Conservation (phyloP, 2,329 filamentous ascomycete genomes). For the Scytalidium lignicola region DNA sequence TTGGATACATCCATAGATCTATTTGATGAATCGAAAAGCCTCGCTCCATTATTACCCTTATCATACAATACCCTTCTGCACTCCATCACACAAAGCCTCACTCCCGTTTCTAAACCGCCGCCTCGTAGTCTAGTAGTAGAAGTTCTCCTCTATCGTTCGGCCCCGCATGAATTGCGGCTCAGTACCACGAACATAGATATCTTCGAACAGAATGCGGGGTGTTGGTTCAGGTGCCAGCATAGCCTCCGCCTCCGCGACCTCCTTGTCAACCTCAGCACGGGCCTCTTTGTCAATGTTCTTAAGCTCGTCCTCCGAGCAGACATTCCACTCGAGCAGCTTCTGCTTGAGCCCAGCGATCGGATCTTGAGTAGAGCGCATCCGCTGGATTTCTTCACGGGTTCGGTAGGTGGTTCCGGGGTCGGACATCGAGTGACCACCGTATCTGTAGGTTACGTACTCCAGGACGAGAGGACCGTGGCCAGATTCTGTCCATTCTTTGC, state of each 20-base stretch:
- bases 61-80: background rate
- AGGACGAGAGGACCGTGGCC: constrained; percentile 93
- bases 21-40: background rate
- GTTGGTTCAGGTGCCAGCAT: constrained; percentile 78
- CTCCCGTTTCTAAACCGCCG: background rate
- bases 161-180: constrained; percentile 88
- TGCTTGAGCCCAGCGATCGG: constrained; percentile 97
- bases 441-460: constrained; percentile 99
- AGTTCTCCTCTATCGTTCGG: constrained; percentile 86
- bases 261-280: constrained; percentile 75
- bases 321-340: constrained; percentile 94
- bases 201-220: constrained; percentile 84
- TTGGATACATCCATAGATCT: background rate
- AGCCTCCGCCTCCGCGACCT: constrained; percentile 85
- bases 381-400: constrained; percentile 98
- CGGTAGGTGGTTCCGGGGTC: constrained; percentile 99
- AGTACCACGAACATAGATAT: constrained; percentile 85
- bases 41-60: background rate
- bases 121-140: constrained; percentile 44
- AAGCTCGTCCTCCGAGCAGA: constrained; percentile 89
- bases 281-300: constrained; percentile 96
- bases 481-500: constrained; percentile 76
- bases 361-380: constrained; percentile 98
- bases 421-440: constrained; percentile 99
- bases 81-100: background rate